These are phyloP conservation scores for Lunularia cruciata DNA, from an alignment of 225 moss, liverwort and hornwort genomes.

Conservation along the genomic window DNA sequence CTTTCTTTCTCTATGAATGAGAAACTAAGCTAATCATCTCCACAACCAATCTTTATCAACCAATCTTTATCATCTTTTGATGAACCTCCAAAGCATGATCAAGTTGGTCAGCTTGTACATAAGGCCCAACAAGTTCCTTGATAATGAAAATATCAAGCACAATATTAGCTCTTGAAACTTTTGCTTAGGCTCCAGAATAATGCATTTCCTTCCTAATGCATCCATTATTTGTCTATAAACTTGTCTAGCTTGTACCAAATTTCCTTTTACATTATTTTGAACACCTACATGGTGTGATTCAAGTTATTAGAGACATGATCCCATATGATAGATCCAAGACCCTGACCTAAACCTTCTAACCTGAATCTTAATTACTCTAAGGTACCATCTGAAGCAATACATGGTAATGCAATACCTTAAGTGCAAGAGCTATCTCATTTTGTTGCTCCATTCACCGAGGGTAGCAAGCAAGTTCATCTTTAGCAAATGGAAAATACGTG, in stretches of 20 bases:
- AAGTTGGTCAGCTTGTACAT: constrained; percentile 40
- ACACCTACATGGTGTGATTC: constrained; percentile 25
- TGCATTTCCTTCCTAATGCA: constrained; percentile 44
- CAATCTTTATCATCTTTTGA: constrained; percentile 39
- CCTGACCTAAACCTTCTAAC: no score
- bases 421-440: constrained; percentile 17
- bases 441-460: constrained; percentile 16
- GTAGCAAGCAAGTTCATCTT: constrained; percentile 25
- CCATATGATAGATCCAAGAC: no score
- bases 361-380: no score
- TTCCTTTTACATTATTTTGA: constrained; percentile 42
- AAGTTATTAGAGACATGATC: no score
- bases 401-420: constrained; percentile 1
- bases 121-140: constrained; percentile 45
- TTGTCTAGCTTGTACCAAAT: constrained; percentile 51
- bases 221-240: constrained; percentile 44
- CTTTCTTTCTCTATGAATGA: constrained; percentile 32
- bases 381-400: no score
- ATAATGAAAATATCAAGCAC: constrained; percentile 37
- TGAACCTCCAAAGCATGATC: constrained; percentile 33
- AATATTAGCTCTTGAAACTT: constrained; percentile 50
- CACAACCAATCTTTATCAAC: constrained; percentile 38
- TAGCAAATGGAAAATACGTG: constrained; percentile 14
- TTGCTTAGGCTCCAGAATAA: constrained; percentile 38
- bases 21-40: constrained; percentile 34